A percentile compares a stretch with the other conserved stretches of the same genome.
These are phyloP conservation scores for Ceratobasidium theobromae DNA, from an alignment of 1,284 basidiomycete species.

Conservation along the genomic window DNA sequence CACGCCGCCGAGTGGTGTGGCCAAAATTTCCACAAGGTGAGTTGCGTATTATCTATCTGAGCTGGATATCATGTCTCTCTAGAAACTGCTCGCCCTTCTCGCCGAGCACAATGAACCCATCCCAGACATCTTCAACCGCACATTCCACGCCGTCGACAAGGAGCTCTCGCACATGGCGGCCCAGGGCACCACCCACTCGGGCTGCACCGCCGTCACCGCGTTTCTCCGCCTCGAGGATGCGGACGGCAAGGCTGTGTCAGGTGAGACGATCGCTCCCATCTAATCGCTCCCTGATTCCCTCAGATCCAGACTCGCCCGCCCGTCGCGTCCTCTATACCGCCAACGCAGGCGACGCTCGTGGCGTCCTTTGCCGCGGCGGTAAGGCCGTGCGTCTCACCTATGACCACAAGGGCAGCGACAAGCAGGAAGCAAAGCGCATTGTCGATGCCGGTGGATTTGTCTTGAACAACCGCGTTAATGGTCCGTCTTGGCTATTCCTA, in stretches of 20 bases:
- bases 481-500: constrained; percentile 41
- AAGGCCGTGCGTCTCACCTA: constrained; percentile 94
- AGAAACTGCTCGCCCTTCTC: constrained; percentile 51
- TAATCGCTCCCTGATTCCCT: background rate
- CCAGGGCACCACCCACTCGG: constrained; percentile 89
- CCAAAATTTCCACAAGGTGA: constrained; percentile 88
- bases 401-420: constrained; percentile 98
- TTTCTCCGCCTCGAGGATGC: constrained; percentile 92
- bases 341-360: constrained; percentile 93
- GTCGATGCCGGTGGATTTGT: constrained; percentile 98
- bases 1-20: constrained; percentile 99
- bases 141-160: constrained; percentile 90
- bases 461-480: constrained; percentile 97
- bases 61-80: background rate
- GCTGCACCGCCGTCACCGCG: constrained; percentile 97
- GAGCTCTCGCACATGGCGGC: constrained; percentile 80
- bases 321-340: constrained; percentile 91
- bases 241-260: constrained; percentile 51
- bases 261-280: background rate
- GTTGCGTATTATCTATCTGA: constrained; percentile 33
- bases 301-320: constrained; percentile 37
- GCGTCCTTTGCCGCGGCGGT: constrained; percentile 85
- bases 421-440: constrained; percentile 96
- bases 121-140: constrained; percentile 88
- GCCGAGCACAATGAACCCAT: constrained; percentile 55